Evolutionary conservation across 2,329 filamentous ascomycete genomes (phyloP), one percentile per base, ranked within the genome.

Genomic region (Fusarium aywerte): DNA sequence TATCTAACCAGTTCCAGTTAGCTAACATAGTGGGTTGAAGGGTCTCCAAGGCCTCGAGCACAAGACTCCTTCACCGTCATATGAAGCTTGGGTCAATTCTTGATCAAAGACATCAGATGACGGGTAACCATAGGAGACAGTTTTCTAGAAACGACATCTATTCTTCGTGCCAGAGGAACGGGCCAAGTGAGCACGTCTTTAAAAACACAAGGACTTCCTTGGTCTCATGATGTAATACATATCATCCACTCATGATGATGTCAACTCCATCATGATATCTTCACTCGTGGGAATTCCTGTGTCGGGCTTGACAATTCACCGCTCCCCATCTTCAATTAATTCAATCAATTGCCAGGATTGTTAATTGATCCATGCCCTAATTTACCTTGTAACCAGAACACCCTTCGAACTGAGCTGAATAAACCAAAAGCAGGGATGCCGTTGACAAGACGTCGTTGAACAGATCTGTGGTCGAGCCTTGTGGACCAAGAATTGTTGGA

Each of bases 161-260:
- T 25, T 27, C 33, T 47, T 38, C n/a, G 20, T 53, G 16, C 63
- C 25, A 10, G 40, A 51, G 13, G 21, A 48, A 29, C 20, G 42
- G 33, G 15, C 21, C 39, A 42, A 43, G 21, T 44, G 45, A 50
- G 15, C n/a, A 40, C 32, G 29, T 32, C 23, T 42, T 50, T 31
- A 50, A 36, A 9, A 64, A 42, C 25, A 27, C 15, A 32, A 31
- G 38, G 38, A 35, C 45, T 49, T 48, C 54, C 55, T 49, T 45
- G 57, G 59, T 65, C 64, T 65, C 59, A 65, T 67, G 59, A 68
- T 52, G 59, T 48, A 67, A 67, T 67, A 40, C 36, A 49, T 60
- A 45, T 42, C 42, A 58, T 50, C 49, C 47, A 52, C 47, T 54
- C 52, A 67, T 59, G 58, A 65, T 66, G 51, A 67, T 59, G 52